Conservation (phyloP, 805 yeast genomes). For the Naumovozyma castellii region DNA sequence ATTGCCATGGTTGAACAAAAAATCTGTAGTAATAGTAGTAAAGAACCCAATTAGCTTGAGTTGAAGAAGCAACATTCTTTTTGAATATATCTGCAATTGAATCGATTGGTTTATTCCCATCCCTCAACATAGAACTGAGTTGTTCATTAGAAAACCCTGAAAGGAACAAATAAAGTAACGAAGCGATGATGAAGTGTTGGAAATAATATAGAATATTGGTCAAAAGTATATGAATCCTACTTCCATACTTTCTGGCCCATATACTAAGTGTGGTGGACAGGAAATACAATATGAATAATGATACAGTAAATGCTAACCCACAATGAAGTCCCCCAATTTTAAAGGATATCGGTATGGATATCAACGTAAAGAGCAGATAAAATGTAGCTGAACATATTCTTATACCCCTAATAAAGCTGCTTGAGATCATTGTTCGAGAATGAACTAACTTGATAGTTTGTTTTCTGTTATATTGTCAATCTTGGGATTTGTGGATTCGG, state of each 20-base stretch:
- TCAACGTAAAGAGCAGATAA: slow-evolving; percentile 57
- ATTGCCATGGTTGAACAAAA: slow-evolving; percentile 59
- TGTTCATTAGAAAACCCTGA: slow-evolving; percentile 40
- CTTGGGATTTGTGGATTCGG: background rate
- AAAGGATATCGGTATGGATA: slow-evolving; percentile 86
- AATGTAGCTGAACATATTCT: slow-evolving; percentile 40
- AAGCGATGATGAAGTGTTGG: slow-evolving; percentile 78
- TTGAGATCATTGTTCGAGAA: slow-evolving; percentile 2
- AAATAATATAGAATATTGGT: slow-evolving; percentile 51
- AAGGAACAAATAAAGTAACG: slow-evolving; percentile 61
- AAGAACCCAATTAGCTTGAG: slow-evolving; percentile 20
- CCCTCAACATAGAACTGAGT: slow-evolving; percentile 13
- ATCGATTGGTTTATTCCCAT: slow-evolving; percentile 19
- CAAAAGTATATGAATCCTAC: slow-evolving; percentile 15
- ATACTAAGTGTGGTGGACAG: slow-evolving; percentile 64
- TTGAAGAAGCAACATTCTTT: slow-evolving; percentile 5
- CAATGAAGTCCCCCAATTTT: slow-evolving; percentile 88
- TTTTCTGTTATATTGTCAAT: background rate
- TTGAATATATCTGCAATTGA: slow-evolving; percentile 16
- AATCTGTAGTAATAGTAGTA: slow-evolving; percentile 28
- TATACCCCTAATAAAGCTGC: slow-evolving; percentile 17
- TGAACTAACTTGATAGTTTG: too few species aligned
- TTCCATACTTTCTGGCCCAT: slow-evolving; percentile 27
- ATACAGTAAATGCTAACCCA: slow-evolving; percentile 74
- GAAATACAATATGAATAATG: slow-evolving; percentile 64